phyloP scores from a whole-genome alignment of 2,329 filamentous ascomycete species.

The Penicillium sp. region DNA sequence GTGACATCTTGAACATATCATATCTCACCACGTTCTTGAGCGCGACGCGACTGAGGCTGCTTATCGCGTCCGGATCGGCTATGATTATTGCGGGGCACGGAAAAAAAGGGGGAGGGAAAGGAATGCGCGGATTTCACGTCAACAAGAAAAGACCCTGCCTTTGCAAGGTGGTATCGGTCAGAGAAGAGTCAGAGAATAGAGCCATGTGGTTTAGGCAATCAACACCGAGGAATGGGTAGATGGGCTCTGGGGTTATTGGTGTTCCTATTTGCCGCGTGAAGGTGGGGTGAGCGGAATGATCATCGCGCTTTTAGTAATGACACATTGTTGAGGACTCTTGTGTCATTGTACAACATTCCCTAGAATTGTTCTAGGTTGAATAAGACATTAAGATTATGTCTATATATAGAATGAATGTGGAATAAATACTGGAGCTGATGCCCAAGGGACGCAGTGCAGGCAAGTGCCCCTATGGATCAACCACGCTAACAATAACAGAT shows the following conservation, averaged over 20 bases:
- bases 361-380: neutral
- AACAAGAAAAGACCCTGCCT: neutral
- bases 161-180: neutral
- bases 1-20: neutral
- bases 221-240: neutral
- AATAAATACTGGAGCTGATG: neutral
- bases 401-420: neutral
- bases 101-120: conserved; percentile 3
- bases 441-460: neutral
- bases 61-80: conserved; percentile 15
- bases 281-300: conserved; percentile 5
- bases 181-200: neutral
- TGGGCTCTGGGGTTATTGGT: neutral
- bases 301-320: neutral
- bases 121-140: neutral
- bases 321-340: neutral
- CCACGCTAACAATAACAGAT: neutral
- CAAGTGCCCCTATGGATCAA: conserved; percentile 3
- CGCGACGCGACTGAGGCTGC: conserved; percentile 2
- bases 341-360: neutral
- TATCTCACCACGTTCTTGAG: neutral
- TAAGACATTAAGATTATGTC: too few relatives aligned
- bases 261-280: conserved; percentile 8
- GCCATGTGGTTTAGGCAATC: neutral
- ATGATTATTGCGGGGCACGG: conserved; percentile 11